phyloP scores from a whole-genome alignment of 2,329 filamentous ascomycete species.

The Ophiosphaerella herpotricha region DNA sequence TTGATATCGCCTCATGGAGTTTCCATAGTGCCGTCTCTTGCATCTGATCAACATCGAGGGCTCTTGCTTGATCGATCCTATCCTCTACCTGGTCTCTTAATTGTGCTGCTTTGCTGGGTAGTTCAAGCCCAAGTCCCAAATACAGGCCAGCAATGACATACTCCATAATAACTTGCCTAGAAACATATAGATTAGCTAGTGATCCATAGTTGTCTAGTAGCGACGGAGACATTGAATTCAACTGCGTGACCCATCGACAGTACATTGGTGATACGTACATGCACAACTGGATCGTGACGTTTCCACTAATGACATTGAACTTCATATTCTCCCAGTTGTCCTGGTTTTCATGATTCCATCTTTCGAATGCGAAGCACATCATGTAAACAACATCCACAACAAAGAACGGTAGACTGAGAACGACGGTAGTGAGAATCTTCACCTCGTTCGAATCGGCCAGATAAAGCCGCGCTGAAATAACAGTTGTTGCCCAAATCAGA shows the following conservation, averaged over 20 bases:
- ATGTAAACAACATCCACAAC: slow-evolving; percentile 45
- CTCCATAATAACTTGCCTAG: slow-evolving; percentile 44
- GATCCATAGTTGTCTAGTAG: neutral
- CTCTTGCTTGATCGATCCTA: slow-evolving; percentile 29
- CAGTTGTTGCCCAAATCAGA: slow-evolving; percentile 42
- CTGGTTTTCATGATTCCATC: slow-evolving; percentile 14
- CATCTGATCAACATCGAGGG: slow-evolving; percentile 33
- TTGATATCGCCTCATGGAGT: slow-evolving; percentile 32
- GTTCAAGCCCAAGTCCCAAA: slow-evolving; percentile 34
- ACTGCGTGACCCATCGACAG: neutral
- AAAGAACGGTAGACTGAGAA: slow-evolving; percentile 42
- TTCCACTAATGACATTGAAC: slow-evolving; percentile 44
- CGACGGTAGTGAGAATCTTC: slow-evolving; percentile 43
- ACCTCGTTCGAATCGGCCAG: slow-evolving; percentile 38
- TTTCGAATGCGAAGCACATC: slow-evolving; percentile 45
- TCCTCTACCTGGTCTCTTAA: slow-evolving; percentile 34
- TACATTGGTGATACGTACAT: slow-evolving; percentile 30
- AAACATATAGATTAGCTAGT: neutral
- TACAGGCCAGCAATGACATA: slow-evolving; percentile 41
- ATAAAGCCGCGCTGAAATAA: slow-evolving; percentile 42
- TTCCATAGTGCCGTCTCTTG: slow-evolving; percentile 42
- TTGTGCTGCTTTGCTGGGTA: slow-evolving; percentile 38
- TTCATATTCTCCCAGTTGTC: slow-evolving; percentile 19
- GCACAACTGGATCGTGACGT: slow-evolving; percentile 41
- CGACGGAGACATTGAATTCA: neutral